A percentile compares a stretch with the other conserved stretches of the same genome.
Evolutionary conservation across 2,329 filamentous ascomycete species (phyloP).

Genomic region (Alternaria triticina): DNA sequence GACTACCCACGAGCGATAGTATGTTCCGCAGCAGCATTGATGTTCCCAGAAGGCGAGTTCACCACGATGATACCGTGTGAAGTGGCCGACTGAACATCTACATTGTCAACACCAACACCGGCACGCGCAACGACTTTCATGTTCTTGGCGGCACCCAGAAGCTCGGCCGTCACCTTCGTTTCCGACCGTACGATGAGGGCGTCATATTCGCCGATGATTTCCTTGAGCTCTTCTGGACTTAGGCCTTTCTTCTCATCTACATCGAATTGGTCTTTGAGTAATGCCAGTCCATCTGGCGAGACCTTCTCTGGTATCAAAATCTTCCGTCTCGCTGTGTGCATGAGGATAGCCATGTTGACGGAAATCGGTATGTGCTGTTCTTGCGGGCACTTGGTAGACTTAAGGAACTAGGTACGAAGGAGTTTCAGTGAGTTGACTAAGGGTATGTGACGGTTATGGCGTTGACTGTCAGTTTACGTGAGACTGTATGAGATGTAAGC

Average conservation of each 20-base stretch:
- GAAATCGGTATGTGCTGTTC: neutral
- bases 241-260: conserved; percentile 72
- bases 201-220: conserved; percentile 74
- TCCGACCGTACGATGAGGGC: conserved; percentile 81
- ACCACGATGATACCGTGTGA: conserved; percentile 78
- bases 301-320: conserved; percentile 81
- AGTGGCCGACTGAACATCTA: conserved; percentile 76
- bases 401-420: neutral
- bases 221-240: conserved; percentile 66
- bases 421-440: neutral
- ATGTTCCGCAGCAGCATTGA: conserved; percentile 80
- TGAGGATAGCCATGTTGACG: conserved; percentile 40
- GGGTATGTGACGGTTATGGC: neutral
- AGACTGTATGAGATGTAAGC: neutral
- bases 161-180: conserved; percentile 75
- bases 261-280: conserved; percentile 70
- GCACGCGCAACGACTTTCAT: conserved; percentile 81
- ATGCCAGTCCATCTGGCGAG: conserved; percentile 75
- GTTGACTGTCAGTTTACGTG: neutral
- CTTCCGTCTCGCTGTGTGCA: conserved; percentile 50
- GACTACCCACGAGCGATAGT: conserved; percentile 62
- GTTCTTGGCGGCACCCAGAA: conserved; percentile 70
- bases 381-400: too few relatives aligned
- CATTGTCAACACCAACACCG: conserved; percentile 82
- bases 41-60: conserved; percentile 80